Base-by-base conservation (phyloP, 345 rosid genomes). In the Laguncularia racemosa region DNA sequence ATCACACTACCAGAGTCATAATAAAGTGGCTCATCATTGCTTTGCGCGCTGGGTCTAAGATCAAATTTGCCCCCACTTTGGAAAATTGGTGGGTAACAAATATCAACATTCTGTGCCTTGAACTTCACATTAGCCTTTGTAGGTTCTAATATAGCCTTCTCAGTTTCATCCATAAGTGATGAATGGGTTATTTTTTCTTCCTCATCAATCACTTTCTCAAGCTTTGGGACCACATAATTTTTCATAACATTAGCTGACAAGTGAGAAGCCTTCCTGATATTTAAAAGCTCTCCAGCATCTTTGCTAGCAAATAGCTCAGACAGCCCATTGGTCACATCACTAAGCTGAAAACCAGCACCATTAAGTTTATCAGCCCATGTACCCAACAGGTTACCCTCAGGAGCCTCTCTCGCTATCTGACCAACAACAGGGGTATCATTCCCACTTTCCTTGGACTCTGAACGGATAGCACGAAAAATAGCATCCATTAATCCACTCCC, bases 31-130 rank as follows among this genome's bases (percentile, higher is more conserved):
- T 89, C 91, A 47, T 89, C 93, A 44, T 83, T 87, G 81, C 99
- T 89, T 18, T 87, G 79, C 20, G 99, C 99, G 67, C 95, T 92
- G 21, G 98, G 98, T 60, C 76, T 86, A 62, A 92, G 89, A 81
- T 92, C 97, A 77, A 86, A 92, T 51, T 76, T 65, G 17, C 88
- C 97, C 58, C 99, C 99, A 64, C 97, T 92, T 69, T 89, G 99
- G 66, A 92, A 89, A 55, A 92, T 83, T 1, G 97, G 97, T 56
- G 97, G 99, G 61, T 92, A 92, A 66, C 99, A 92, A 46, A 89
- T 89, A 64, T 92, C 99, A 48, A 92, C 91, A 63, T 89, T 92
- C 65, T 83, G 96, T 44, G 93, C 79, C 83, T 70, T 89, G 68
- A 89, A 79, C 83, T 89, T 92, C 65, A 85, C 91, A 66, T 80